Conservation (phyloP, 192 early-diverging fungal species). For the Podila epigama region DNA sequence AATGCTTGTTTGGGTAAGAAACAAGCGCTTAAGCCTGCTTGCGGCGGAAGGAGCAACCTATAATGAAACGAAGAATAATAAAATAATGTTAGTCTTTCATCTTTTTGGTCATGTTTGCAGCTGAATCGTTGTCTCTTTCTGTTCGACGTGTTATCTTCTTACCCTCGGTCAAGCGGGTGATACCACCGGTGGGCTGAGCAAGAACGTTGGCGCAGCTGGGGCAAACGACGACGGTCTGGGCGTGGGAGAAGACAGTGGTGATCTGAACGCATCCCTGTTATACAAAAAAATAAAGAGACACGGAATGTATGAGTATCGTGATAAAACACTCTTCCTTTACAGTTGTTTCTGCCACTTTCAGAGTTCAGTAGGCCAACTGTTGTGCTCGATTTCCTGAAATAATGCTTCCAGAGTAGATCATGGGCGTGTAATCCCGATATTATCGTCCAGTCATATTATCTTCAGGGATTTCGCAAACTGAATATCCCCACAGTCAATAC, state of each 20-base stretch:
- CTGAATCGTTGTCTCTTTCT: background rate
- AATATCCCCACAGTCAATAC: too few relatives aligned
- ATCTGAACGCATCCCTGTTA: constrained; percentile 89
- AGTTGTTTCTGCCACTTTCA: background rate
- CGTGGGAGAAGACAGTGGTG: constrained; percentile 99
- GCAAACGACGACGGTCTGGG: constrained; percentile 98
- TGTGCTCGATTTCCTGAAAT: background rate
- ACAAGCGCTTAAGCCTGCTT: constrained; percentile 50
- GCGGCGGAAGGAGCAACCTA: constrained; percentile 53
- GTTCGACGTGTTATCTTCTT: background rate
- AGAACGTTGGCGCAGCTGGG: constrained; percentile 95
- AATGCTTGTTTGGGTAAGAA: constrained; percentile 14
- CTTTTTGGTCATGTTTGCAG: background rate
- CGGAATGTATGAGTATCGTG: background rate
- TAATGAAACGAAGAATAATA: background rate
- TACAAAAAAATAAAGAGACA: background rate
- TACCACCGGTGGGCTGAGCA: constrained; percentile 99
- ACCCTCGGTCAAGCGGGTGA: constrained; percentile 96
- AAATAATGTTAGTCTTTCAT: background rate
- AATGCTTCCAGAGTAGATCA: background rate
- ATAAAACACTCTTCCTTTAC: background rate
- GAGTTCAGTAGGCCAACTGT: background rate
- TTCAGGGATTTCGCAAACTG: too few relatives aligned
- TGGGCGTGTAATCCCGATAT: too few relatives aligned
- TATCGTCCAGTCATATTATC: too few relatives aligned